A percentile compares a stretch with the other conserved stretches of the same genome.
phyloP scores from a whole-genome alignment of 768 basidiomycete species.

The Auriscalpium microsporum region DNA sequence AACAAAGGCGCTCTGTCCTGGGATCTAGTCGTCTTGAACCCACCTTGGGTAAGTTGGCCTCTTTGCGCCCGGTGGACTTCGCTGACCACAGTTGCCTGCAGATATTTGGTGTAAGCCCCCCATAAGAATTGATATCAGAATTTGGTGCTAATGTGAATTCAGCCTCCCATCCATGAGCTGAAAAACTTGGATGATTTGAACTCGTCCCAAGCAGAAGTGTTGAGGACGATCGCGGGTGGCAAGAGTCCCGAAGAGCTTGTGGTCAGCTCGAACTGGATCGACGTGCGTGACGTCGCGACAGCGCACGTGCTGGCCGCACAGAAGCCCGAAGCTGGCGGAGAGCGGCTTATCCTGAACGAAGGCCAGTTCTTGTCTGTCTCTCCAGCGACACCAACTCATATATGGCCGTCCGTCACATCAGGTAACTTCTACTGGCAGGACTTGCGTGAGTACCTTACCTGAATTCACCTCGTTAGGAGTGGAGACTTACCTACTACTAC shows the following conservation, averaged over 20 bases:
- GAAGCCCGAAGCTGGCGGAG: background rate
- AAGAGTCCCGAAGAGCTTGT: background rate
- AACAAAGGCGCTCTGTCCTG: constrained; percentile 26
- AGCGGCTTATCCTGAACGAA: background rate
- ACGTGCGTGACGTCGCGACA: background rate
- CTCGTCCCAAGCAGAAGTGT: background rate
- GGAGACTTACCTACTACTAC: background rate
- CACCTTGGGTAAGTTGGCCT: constrained; percentile 27
- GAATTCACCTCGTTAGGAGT: too few relatives aligned
- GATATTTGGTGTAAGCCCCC: background rate
- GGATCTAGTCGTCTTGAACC: constrained; percentile 33
- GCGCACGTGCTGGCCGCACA: background rate
- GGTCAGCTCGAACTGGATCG: background rate
- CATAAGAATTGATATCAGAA: background rate
- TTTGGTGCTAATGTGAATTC: background rate
- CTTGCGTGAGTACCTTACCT: background rate
- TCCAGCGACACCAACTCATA: background rate
- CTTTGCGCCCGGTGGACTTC: background rate
- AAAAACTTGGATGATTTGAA: background rate
- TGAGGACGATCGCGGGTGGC: background rate
- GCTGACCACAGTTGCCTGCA: background rate
- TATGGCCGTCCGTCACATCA: background rate
- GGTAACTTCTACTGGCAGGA: background rate
- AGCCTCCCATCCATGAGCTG: background rate
- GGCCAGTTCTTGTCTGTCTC: background rate